phyloP scores from a whole-genome alignment of 257 asterid genomes.

The Jacaranda copaia region DNA sequence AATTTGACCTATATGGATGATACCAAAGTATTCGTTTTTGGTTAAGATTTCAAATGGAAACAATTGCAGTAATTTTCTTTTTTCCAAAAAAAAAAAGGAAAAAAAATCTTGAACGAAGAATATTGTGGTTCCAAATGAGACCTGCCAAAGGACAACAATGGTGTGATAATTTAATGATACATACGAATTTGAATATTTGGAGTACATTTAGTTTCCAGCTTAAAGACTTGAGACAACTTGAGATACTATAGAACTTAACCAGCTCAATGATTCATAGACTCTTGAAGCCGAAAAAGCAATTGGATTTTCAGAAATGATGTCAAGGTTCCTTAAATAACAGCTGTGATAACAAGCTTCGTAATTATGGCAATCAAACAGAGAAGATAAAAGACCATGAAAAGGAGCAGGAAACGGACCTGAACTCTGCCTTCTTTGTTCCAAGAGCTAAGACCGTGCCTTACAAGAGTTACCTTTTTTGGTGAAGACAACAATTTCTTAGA shows the following conservation, averaged over 20 bases:
- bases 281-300: no score
- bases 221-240: background rate
- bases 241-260: no score
- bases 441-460: conserved; percentile 80
- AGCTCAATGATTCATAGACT: no score
- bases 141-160: background rate
- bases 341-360: no score
- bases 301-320: no score
- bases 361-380: no score
- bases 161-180: background rate
- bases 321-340: no score
- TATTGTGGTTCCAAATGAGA: background rate
- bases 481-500: conserved; percentile 59
- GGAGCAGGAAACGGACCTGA: conserved; percentile 56
- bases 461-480: conserved; percentile 76
- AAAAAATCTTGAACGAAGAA: background rate
- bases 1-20: no score
- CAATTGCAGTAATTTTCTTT: background rate
- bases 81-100: no score
- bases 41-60: background rate
- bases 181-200: background rate
- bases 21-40: no score
- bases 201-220: background rate
- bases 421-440: conserved; percentile 84
- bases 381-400: no score